phyloP scores from a whole-genome alignment of 2,329 filamentous ascomycete species.

The Botrytis hyacinthi region DNA sequence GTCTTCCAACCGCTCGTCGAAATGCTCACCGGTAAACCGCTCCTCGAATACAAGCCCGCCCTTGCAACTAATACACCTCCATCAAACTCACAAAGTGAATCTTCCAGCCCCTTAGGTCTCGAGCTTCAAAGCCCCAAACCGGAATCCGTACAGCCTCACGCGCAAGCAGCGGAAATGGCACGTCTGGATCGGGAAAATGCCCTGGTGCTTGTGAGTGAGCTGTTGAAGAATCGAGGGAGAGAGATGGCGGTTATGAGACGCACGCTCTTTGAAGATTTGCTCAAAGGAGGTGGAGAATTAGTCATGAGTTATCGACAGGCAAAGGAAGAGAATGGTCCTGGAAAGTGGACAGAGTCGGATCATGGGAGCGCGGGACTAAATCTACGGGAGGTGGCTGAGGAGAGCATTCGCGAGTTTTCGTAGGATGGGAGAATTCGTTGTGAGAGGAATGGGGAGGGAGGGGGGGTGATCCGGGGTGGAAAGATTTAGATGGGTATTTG shows the following conservation, averaged over 20 bases:
- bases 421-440: neutral
- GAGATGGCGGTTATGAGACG: slow-evolving; percentile 44
- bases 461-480: no score
- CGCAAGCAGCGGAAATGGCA: slow-evolving; percentile 44
- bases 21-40: slow-evolving; percentile 48
- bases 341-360: neutral
- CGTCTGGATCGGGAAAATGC: slow-evolving; percentile 60
- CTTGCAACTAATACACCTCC: neutral
- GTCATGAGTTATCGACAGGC: slow-evolving; percentile 31
- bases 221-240: slow-evolving; percentile 47
- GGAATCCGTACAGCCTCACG: slow-evolving; percentile 28
- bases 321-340: neutral
- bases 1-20: slow-evolving; percentile 47
- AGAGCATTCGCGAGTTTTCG: slow-evolving; percentile 3
- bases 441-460: no score
- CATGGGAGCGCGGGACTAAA: neutral
- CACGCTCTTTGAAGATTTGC: slow-evolving; percentile 47
- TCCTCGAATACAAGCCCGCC: slow-evolving; percentile 28
- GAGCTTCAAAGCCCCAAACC: slow-evolving; percentile 15
- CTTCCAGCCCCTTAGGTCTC: neutral
- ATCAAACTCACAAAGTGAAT: neutral
- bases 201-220: slow-evolving; percentile 55
- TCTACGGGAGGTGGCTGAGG: neutral
- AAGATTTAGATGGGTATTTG: neutral
- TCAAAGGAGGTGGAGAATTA: slow-evolving; percentile 49